Evolutionary conservation across 768 basidiomycete genomes (phyloP).

Genomic region (Filobasidium floriforme): DNA sequence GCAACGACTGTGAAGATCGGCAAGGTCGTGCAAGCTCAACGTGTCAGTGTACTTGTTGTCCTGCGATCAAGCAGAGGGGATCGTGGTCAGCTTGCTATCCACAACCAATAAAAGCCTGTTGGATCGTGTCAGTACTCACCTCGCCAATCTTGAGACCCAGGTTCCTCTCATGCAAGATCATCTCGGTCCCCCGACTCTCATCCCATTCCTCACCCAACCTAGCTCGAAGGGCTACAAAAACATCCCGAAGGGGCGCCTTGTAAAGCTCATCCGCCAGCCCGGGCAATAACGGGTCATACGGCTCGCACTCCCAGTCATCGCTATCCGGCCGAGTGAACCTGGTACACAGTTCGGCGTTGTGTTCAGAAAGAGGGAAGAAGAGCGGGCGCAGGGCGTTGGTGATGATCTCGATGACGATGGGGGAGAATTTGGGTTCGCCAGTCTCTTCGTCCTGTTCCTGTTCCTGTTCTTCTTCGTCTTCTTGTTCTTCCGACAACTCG

Average conservation of each 20-base stretch:
- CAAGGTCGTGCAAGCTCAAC: slow-evolving; percentile 11
- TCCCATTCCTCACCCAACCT: slow-evolving; percentile 15
- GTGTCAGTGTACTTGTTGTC: slow-evolving; percentile 19
- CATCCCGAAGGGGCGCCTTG: slow-evolving; percentile 12
- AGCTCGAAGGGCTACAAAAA: slow-evolving; percentile 13
- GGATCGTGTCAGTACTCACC: background rate
- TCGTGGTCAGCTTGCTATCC: background rate
- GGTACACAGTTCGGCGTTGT: background rate
- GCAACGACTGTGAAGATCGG: slow-evolving; percentile 8
- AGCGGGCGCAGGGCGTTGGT: background rate
- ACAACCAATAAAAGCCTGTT: background rate
- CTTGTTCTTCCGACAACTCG: background rate
- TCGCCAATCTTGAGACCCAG: slow-evolving; percentile 14
- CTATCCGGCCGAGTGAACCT: background rate
- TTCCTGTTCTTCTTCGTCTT: background rate
- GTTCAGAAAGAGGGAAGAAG: slow-evolving; percentile 6
- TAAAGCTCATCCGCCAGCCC: background rate
- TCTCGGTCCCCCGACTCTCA: slow-evolving; percentile 14
- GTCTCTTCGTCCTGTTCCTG: background rate
- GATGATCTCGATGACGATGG: slow-evolving; percentile 14
- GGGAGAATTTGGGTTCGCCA: background rate
- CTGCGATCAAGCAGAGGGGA: background rate
- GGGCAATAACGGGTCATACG: background rate
- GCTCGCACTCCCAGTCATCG: background rate
- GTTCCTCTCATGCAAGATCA: slow-evolving; percentile 11